Evolutionary conservation across 2,329 filamentous ascomycete species (phyloP), one percentile per base, ranked within the genome.

Genomic region (Aspergillus persii): DNA sequence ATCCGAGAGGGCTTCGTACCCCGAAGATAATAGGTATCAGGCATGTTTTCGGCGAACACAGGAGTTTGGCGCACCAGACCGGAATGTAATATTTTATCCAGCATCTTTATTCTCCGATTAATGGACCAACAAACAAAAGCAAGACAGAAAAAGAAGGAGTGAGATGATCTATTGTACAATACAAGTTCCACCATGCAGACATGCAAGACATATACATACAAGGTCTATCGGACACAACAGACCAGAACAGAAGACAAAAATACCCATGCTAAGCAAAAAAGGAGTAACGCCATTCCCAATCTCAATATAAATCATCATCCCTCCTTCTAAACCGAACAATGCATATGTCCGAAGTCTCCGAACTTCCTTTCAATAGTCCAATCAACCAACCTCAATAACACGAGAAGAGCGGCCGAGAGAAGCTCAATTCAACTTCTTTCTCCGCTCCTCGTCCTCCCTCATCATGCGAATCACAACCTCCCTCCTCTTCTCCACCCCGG

Each of bases 381-480:
- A 23, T 23, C 18, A 23, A 23, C 18, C 12, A 27, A 26, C 31
- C 15, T 26, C 23, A 7, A 36, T 2, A 39, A 12, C 18, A 29
- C 18, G 4, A 52, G 11, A 36, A 27, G 4, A 49, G 31, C 12
- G 5, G 9, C 39, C 8, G 3, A 54, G 23, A 18, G 8, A 15
- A 57, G 29, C 18, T 41, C 15, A 41, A 41, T 41, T 41, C 53
- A 46, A 47, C 53, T 27, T 44, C 29, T 36, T 55, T 48, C 48
- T 49, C 59, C 65, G 66, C 53, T 67, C 68, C 44, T 75, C 71
- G 69, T 76, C 76, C 63, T 69, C 71, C 57, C 69, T 73, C 74
- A 77, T 78, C 72, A 77, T 70, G 18, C 61, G 60, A 57, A 80
- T 76, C 11, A 80, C 71, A 57, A 79, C 74, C 63, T 66, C 68